Base-by-base conservation (phyloP, 805 yeast genomes). In the Teunomyces atbi region DNA sequence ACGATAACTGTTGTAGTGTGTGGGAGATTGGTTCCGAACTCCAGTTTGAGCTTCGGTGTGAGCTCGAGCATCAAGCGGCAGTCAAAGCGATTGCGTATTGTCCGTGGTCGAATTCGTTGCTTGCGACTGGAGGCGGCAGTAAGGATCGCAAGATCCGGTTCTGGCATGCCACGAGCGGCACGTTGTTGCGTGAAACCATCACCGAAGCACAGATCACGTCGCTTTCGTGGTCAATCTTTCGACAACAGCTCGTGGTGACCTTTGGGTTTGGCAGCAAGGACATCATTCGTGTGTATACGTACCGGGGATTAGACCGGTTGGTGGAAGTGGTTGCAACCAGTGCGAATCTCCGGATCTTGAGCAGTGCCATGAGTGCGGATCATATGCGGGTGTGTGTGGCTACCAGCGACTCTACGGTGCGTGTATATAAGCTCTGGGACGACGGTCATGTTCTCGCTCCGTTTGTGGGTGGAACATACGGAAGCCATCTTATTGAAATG, bases 41-140 rank as follows among this genome's bases (percentile, higher is more conserved):
- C 41, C 64, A 68, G 49, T 80, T 74, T 58, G 60, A 64, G 7
- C 55, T 78, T 41, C 64, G 68, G 49, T 80, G 74, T 57, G 60
- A 64, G 7, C 68, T 90, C 43, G 79, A 75, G 1, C 97, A 91
- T 57, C 68, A 71, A 2, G 96, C 96, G 1, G 97, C 97, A 0
- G 91, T 91, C 0, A 90, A 90, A 56, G 97, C 96, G 0, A 70
- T 91, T 38, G 86, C 92, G 3, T 91, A 80, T 56, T 91, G 97
- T 60, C 97, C 97, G 0, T 90, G 97, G 97, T 76, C 89, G 15
- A 81, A 81, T 11, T 75, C 85, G 2, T 65, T 91, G 6, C 62
- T 91, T 29, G 97, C 92, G 0, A 89, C 97, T 0, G 97, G 97
- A 0, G 97, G 94, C 2, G 97, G 97, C 0, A 79, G 84, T 16